Evolutionary conservation across 129 eudicot genomes (phyloP), one percentile per base, ranked within the genome.

Genomic region (Pseudognaphalium luteoalbum): DNA sequence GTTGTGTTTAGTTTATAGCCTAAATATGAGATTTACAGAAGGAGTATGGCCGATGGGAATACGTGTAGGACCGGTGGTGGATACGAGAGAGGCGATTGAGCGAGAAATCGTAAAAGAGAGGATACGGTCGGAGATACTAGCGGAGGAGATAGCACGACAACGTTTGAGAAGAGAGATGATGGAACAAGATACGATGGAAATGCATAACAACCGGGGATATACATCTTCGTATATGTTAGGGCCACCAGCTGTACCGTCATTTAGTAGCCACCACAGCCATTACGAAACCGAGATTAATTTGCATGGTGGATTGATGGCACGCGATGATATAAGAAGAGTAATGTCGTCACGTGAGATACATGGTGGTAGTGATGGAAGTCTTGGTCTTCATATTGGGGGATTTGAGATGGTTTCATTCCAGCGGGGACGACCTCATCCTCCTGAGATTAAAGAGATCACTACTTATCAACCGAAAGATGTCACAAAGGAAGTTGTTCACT

Each of bases 41-140:
- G 37, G 35, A 28, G n/a, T 64, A 64, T 64, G 69, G 69, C 52
- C 17, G 4, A 57, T 19, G 11, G 63, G 25, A 19, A 57, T 28
- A 57, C 19, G 63, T 57, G 22, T 39, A 39, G 44, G 12, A 39
- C 44, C 12, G 12, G 12, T 57, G 20, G 21, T 12, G 44, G 70
- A 61, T 22, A 22, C 47, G 64, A 78, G 64, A 30, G 83, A 70
- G 19, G 75, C 56, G 42, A 65, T 75, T 25, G 74, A 47, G 61
- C 64, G 81, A 28, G 90, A 86, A 62, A 8, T 77, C 0, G 79
- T 69, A 85, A 86, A 81, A 59, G 72, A 87, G 74, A 41, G 64
- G 71, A 83, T 87, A 9, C 66, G 86, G 4, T 42, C 66, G 22
- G 68, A 83, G 70, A 81, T 80, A n/a, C 54, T 83, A 15, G 80